A percentile compares a stretch with the other conserved stretches of the same genome.
Evolutionary conservation across 140 eudicot species (phyloP).

Genomic region (Anethum foeniculum): DNA sequence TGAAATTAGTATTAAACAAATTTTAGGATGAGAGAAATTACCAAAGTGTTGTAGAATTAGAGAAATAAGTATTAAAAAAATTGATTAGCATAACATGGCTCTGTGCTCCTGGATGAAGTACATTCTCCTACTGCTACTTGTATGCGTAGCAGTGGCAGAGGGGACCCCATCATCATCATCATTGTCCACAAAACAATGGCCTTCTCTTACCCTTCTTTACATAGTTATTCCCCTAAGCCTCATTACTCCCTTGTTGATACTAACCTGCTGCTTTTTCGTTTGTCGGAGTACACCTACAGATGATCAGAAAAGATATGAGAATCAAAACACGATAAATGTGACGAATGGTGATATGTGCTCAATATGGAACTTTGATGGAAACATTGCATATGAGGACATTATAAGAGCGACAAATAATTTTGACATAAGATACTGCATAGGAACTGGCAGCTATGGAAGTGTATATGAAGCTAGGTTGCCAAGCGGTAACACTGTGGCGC

Average conservation of each 20-base stretch:
- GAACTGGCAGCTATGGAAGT: slow-evolving; percentile 2
- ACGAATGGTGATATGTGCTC: background rate
- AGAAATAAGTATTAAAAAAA: background rate
- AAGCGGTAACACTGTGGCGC: slow-evolving; percentile 8
- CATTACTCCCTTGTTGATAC: background rate
- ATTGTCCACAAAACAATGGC: background rate
- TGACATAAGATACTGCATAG: background rate
- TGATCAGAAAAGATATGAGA: background rate
- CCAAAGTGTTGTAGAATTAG: background rate
- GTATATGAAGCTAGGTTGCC: slow-evolving; percentile 23
- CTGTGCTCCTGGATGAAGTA: background rate
- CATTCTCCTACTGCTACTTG: background rate
- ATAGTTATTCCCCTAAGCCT: background rate
- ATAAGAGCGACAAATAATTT: background rate
- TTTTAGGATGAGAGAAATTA: too few relatives aligned
- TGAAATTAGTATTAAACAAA: too few relatives aligned
- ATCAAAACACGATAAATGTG: background rate
- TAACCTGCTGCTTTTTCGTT: background rate
- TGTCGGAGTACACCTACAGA: background rate
- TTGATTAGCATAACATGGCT: background rate
- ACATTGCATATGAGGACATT: slow-evolving; percentile 15
- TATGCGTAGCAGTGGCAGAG: background rate
- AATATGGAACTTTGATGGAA: slow-evolving; percentile 6
- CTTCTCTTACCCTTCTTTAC: background rate
- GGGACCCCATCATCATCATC: background rate